A percentile compares a stretch with the other conserved stretches of the same genome.
Conservation (phyloP, 495 filamentous ascomycete species). For the Penicillium cosmopolitanum region DNA sequence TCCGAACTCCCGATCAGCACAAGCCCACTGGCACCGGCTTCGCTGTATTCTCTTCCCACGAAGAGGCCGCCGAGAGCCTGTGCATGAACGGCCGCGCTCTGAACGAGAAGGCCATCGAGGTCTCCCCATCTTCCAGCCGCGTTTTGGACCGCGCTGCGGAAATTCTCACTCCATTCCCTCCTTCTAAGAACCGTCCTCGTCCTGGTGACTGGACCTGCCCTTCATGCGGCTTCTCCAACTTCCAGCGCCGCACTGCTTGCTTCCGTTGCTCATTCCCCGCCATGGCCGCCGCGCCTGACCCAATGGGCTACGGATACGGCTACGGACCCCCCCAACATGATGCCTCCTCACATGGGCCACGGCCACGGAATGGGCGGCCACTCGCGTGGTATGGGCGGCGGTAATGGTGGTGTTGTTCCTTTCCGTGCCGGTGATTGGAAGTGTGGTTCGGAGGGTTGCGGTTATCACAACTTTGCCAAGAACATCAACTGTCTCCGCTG, state of each 20-base stretch:
- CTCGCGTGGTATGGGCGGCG: slow-evolving; percentile 71
- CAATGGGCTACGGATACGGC: slow-evolving; percentile 74
- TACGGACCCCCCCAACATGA: slow-evolving; percentile 78
- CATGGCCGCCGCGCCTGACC: slow-evolving; percentile 74
- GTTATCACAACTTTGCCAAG: slow-evolving; percentile 99
- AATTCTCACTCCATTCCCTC: slow-evolving; percentile 94
- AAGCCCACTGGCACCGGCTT: slow-evolving; percentile 98
- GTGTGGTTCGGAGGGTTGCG: slow-evolving; percentile 96
- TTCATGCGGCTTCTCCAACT: slow-evolving; percentile 80
- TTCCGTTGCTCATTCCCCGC: slow-evolving; percentile 99
- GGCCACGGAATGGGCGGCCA: slow-evolving; percentile 75
- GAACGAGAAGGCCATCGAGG: slow-evolving; percentile 98
- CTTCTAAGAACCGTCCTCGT: slow-evolving; percentile 95
- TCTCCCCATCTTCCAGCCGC: slow-evolving; percentile 92
- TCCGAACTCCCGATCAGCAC: slow-evolving; percentile 96
- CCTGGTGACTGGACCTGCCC: slow-evolving; percentile 99
- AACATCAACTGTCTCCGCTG: slow-evolving; percentile 97
- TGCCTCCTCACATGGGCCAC: slow-evolving; percentile 81
- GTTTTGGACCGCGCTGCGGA: slow-evolving; percentile 94
- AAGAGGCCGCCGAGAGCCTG: slow-evolving; percentile 96
- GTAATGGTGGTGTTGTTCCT: slow-evolving; percentile 85
- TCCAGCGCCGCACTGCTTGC: slow-evolving; percentile 96
- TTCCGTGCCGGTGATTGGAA: slow-evolving; percentile 99
- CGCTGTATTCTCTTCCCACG: slow-evolving; percentile 96
- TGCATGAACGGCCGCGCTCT: slow-evolving; percentile 99